A percentile compares a stretch with the other conserved stretches of the same genome.
Evolutionary conservation across 768 basidiomycete species (phyloP).

Genomic region (Suillus variegatus): DNA sequence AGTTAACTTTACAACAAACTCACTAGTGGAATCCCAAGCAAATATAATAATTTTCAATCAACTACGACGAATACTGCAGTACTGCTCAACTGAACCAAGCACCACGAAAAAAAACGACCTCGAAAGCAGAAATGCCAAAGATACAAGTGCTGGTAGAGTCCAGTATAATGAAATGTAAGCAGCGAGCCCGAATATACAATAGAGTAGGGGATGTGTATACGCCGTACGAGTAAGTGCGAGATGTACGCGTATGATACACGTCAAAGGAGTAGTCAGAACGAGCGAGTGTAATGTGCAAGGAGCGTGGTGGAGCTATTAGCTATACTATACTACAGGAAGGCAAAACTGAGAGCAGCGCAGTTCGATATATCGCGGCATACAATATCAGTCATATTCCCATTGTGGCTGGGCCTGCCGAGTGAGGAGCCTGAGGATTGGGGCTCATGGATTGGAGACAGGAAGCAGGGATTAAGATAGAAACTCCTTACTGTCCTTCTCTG

Average conservation of each 20-base stretch:
- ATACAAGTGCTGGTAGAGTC: constrained; percentile 1
- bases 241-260: not conserved
- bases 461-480: not conserved
- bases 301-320: constrained; percentile 1
- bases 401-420: constrained; percentile 4
- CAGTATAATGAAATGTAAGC: not conserved
- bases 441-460: not conserved
- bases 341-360: not conserved
- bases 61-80: not conserved
- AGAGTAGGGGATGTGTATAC: not conserved
- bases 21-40: not conserved
- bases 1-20: not conserved
- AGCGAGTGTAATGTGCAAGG: not conserved
- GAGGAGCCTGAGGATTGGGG: not conserved
- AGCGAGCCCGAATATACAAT: constrained; percentile 1
- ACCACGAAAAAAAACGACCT: not conserved
- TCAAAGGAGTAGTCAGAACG: not conserved
- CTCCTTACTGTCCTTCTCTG: constrained; percentile 13
- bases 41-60: not conserved
- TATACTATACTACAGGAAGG: constrained; percentile 4
- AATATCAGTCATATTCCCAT: constrained; percentile 1
- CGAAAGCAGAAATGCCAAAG: constrained; percentile 1
- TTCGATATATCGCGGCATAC: not conserved
- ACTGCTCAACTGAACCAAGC: not conserved
- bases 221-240: not conserved